phyloP scores from a whole-genome alignment of 1,284 basidiomycete genomes.

The Malassezia caprae region DNA sequence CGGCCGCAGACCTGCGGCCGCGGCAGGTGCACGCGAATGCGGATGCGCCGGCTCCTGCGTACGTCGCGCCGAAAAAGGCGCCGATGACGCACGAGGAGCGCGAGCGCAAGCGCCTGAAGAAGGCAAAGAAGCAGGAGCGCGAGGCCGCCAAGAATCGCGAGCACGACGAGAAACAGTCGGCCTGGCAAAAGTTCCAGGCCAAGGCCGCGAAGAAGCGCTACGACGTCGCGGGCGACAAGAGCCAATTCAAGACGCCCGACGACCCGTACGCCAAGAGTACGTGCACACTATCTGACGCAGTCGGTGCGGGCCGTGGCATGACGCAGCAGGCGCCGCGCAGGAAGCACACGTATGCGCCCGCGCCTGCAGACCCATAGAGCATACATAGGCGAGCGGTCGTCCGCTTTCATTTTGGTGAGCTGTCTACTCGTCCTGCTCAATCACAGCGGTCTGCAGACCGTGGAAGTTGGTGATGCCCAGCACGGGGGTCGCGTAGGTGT shows the following conservation, averaged over 20 bases:
- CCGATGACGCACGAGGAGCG: conserved; percentile 48
- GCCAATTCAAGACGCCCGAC: conserved; percentile 92
- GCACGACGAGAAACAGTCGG: conserved; percentile 73
- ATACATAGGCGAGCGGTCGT: conserved; percentile 2
- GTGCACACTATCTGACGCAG: conserved; percentile 25
- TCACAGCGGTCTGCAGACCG: conserved; percentile 44
- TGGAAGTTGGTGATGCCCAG: conserved; percentile 46
- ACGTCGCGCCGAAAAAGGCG: conserved; percentile 49
- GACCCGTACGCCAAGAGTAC: conserved; percentile 75
- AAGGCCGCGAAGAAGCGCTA: conserved; percentile 61
- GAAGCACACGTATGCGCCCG: conserved; percentile 1
- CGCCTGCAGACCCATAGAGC: background rate
- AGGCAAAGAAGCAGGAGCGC: conserved; percentile 83
- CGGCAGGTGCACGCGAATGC: background rate
- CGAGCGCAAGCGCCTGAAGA: conserved; percentile 90
- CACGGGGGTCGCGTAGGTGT: conserved; percentile 44
- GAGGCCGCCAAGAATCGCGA: conserved; percentile 80
- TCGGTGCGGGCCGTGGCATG: conserved; percentile 11
- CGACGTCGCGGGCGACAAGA: conserved; percentile 47
- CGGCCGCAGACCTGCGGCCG: conserved; percentile 60
- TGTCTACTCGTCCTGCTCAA: conserved; percentile 40
- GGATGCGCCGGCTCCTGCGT: background rate
- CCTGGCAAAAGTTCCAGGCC: conserved; percentile 96
- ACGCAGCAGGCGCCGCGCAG: conserved; percentile 4
- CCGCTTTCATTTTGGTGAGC: conserved; percentile 7